phyloP scores from a whole-genome alignment of 495 filamentous ascomycete species.

The Rusavskia elegans region DNA sequence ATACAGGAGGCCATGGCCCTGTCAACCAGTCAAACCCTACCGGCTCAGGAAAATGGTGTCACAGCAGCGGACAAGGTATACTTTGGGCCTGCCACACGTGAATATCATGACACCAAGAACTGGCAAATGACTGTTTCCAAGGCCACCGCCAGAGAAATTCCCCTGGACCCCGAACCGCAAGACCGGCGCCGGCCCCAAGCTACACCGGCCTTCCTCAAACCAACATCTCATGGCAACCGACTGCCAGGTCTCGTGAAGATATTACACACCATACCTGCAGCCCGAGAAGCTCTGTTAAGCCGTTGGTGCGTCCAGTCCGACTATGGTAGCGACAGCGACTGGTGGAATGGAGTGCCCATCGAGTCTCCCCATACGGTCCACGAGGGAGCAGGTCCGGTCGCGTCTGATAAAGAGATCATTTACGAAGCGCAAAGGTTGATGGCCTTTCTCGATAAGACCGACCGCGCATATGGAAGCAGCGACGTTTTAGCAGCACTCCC shows the following conservation, averaged over 20 bases:
- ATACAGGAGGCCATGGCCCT: constrained; percentile 38
- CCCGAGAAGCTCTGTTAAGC: constrained; percentile 56
- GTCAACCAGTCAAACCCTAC: constrained; percentile 31
- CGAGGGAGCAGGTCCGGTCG: constrained; percentile 22
- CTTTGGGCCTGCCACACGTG: constrained; percentile 60
- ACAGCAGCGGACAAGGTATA: constrained; percentile 26
- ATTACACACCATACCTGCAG: constrained; percentile 68
- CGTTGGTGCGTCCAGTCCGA: constrained; percentile 31
- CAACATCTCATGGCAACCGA: constrained; percentile 39
- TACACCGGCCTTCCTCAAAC: constrained; percentile 58
- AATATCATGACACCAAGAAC: constrained; percentile 49
- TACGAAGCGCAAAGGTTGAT: constrained; percentile 55
- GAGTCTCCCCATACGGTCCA: constrained; percentile 40
- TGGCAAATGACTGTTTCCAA: constrained; percentile 64
- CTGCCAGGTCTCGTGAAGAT: constrained; percentile 61
- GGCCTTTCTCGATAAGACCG: constrained; percentile 67
- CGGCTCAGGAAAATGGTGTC: constrained; percentile 43
- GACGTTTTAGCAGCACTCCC: constrained; percentile 39
- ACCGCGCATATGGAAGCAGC: constrained; percentile 65
- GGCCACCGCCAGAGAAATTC: constrained; percentile 37
- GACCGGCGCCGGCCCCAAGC: constrained; percentile 41
- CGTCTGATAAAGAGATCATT: constrained; percentile 31
- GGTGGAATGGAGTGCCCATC: constrained; percentile 71
- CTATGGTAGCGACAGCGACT: constrained; percentile 57
- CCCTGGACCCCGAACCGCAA: constrained; percentile 41